Percentiles rank a stretch among this genome's conserved stretches.
Evolutionary conservation across 345 rosid species (phyloP).

Genomic region (Linum lewisii): DNA sequence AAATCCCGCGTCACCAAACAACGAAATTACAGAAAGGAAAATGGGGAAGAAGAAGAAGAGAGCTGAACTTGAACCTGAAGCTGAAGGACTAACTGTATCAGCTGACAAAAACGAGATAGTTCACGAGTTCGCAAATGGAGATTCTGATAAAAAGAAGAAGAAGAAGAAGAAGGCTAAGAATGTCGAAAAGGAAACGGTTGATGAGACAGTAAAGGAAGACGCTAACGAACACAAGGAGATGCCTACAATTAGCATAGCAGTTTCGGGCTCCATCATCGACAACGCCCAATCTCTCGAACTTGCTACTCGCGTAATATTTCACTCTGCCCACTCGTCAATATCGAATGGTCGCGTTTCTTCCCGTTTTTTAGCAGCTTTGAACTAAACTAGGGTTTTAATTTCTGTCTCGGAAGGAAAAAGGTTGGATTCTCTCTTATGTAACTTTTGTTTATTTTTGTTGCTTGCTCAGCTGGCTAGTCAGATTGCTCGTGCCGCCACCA

Average conservation of each 20-base stretch:
- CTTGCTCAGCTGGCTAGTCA: conserved; percentile 71
- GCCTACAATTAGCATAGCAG: conserved; percentile 74
- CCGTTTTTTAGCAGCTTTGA: not conserved
- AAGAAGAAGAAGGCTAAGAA: conserved; percentile 29
- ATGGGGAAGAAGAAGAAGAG: conserved; percentile 66
- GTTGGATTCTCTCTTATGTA: not conserved
- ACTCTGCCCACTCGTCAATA: not conserved
- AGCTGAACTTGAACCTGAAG: conserved; percentile 11
- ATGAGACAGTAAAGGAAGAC: conserved; percentile 14
- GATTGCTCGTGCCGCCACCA: conserved; percentile 88
- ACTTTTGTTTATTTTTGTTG: not conserved
- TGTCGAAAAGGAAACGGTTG: not conserved
- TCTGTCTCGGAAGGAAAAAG: not conserved
- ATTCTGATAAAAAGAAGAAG: conserved; percentile 14
- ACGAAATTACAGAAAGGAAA: not conserved
- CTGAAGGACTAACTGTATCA: conserved; percentile 8
- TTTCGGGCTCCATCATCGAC: conserved; percentile 87
- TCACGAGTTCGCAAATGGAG: conserved; percentile 25
- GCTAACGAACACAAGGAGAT: conserved; percentile 19
- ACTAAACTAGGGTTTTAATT: not conserved
- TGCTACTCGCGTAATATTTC: conserved; percentile 60
- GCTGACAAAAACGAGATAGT: conserved; percentile 2
- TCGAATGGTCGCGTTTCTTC: not conserved
- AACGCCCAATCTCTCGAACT: conserved; percentile 93
- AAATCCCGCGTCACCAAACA: not conserved